Base-by-base conservation (phyloP, 441 rosid species). In the Adansonia madagascariensis region DNA sequence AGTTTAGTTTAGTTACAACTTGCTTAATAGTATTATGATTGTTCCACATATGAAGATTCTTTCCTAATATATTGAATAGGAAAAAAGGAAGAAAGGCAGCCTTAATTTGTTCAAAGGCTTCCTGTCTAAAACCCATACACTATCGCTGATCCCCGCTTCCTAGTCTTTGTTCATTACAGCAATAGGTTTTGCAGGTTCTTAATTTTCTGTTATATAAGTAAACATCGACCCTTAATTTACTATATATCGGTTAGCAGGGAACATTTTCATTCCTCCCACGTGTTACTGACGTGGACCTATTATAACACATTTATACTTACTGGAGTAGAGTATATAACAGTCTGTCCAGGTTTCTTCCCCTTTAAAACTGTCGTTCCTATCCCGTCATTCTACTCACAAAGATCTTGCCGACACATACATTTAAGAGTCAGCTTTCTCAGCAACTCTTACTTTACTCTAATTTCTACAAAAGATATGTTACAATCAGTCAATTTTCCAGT, bases 181-280 rank as follows among this genome's bases (percentile, higher is more conserved):
- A 53, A 52, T 14, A 52, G 18, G 56, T 15, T 52, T 14, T 52
- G 17, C 56, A 52, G 56, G 56, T 52, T 52, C 20, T 53, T n/a
- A 31, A 31, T 31, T 31, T 53, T 52, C 1, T 52, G 17, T 3
- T 15, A 14, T 12, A 31, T 31, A 31, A 31, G 39, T 31, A 31
- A 31, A 31, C 39, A 31, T 31, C 39, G 39, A 31, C 39, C 39
- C 39, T 31, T 31, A 31, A 31, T 31, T 31, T 31, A 31, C 4
- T 31, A 46, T 11, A 3, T 47, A 75, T 17, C 3, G 47, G 71
- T 65, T 70, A 64, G 47, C 41, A 7, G 6, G 75, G 60, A 76
- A 52, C 81, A 74, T 82, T 88, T 82, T 84, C 88, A 85, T 83
- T 88, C 93, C 74, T 69, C 90, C 69, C 89, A 88, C 89, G 88